Evolutionary conservation across 2,329 filamentous ascomycete species (phyloP), one percentile per base, ranked within the genome.

Genomic region (Sphaerulina vaccinii): DNA sequence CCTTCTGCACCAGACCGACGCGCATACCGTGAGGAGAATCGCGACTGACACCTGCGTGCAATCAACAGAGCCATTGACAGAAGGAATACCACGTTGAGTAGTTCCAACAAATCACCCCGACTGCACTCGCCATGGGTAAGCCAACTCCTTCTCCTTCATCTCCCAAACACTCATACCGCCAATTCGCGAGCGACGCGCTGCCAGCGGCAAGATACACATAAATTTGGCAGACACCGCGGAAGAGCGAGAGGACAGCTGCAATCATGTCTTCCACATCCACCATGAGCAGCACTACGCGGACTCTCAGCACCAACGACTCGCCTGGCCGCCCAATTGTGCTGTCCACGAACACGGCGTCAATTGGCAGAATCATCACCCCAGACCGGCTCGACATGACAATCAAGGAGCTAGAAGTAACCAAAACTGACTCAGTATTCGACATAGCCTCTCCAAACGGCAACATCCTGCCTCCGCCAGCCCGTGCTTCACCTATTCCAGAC

Each of bases 401-500:
- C 51, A 48, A 41, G 39, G 35, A 53, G 33, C 51, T 48, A 18
- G 35, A 40, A 15, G 15, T 48, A 35, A 48, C 35, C 45, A 48
- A 48, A 48, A 23, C 45, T 48, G 47, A 50, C 47, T 50, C 47
- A 27, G 21, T 50, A 22, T 29, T 29, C 45, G 45, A 39, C 45
- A 22, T 65, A 76, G 74, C 74, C 62, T 71, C 73, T 62, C 52
- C 61, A 33, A 76, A 75, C 71, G 73, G 73, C 64, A 41, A 55
- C 44, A 67, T 70, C 53, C 66, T 71, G 51, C 67, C 73, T 52
- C 71, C 71, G 52, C 73, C 74, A 42, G 68, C 70, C 61, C 72
- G 74, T 65, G 72, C 73, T 53, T 77, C 75, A 32, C 74, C 75
- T 54, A 68, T 72, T 51, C 74, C 74, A 21, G 59, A 56, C 45